Evolutionary conservation across 2,329 filamentous ascomycete species (phyloP), one percentile per base, ranked within the genome.

Genomic region (Calonectria montana): DNA sequence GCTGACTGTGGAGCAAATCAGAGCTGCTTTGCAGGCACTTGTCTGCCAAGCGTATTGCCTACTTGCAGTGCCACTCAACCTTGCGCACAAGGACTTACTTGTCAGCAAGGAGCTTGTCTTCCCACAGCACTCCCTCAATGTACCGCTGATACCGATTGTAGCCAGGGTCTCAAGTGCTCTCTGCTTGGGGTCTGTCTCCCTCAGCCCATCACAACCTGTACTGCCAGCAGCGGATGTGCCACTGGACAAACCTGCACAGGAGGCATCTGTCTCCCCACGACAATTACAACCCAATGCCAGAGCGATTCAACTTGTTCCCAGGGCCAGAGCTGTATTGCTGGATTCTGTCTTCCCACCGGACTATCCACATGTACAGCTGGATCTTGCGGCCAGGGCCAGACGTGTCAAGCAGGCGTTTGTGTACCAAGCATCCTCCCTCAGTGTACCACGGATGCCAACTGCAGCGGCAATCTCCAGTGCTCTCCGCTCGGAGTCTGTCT

Each of bases 21-120:
- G 64, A 67, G 23, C 27, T 67, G 64, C 27, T 21, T 67, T 35
- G 48, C 25, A 3, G 41, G 57, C 18, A 27, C 37, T 9, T 71
- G 69, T 39, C 23, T 50, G 10, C 21, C 55, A 3, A 59, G 43
- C 1, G 21, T 50, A 15, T 37, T 71, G 4, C 69, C 69, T 1
- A 23, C 23, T 10, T 71, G 69, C 29, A 6, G 23, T 3, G 29
- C n/a, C 23, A 48, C 39, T 2, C 7, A 15, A 16, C n/a, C 29
- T 1, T 71, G 69, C 13, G 37, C n/a, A 13, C 21, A 37, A 7
- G 55, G 35, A 4, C 69, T 63, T 23, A 48, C 35, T 7, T 71
- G 69, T 15, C 41, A 45, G 4, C 53, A 50, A 43, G 68, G 68
- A 27, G 31, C 48, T 2, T 70, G 68, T 35, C 53, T 70, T 18